phyloP scores from a whole-genome alignment of 768 basidiomycete genomes.

The Lyophyllum semitale region DNA sequence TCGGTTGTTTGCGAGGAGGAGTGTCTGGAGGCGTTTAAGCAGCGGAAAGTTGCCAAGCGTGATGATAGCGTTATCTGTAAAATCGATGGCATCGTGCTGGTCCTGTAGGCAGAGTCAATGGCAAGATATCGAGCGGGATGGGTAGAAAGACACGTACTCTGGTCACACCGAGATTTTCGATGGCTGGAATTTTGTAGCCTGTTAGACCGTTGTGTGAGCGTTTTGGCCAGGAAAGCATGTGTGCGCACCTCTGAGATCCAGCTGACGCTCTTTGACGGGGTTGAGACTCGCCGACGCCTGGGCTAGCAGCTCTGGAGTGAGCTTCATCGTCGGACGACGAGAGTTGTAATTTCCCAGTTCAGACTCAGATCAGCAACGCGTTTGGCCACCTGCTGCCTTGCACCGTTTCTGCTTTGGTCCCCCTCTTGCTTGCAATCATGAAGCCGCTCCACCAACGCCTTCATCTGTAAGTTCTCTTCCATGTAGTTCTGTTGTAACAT shows the following conservation, averaged over 20 bases:
- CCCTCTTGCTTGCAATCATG: constrained; percentile 45
- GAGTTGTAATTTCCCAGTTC: constrained; percentile 29
- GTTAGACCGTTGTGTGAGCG: constrained; percentile 25
- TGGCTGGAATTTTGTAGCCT: constrained; percentile 94
- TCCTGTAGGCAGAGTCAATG: constrained; percentile 50
- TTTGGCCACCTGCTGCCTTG: constrained; percentile 14
- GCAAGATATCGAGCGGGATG: constrained; percentile 15
- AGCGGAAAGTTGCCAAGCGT: constrained; percentile 84
- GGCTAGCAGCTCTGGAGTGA: constrained; percentile 91
- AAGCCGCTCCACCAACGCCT: constrained; percentile 72
- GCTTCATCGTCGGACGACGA: constrained; percentile 67
- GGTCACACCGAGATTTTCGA: constrained; percentile 96
- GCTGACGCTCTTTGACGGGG: constrained; percentile 84
- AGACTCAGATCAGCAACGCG: constrained; percentile 43
- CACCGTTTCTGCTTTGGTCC: constrained; percentile 8
- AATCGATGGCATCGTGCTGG: constrained; percentile 91
- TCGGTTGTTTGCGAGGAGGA: constrained; percentile 89
- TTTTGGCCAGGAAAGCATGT: constrained; percentile 12
- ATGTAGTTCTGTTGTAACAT: not conserved
- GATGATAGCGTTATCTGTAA: constrained; percentile 88
- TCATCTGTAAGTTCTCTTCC: constrained; percentile 54
- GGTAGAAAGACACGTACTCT: constrained; percentile 50
- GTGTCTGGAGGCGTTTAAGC: constrained; percentile 79
- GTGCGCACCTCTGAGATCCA: constrained; percentile 81
- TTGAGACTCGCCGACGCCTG: constrained; percentile 78